These are phyloP conservation scores for Dryas octopetala DNA, from an alignment of 306 rosid genomes.

Conservation along the genomic window DNA sequence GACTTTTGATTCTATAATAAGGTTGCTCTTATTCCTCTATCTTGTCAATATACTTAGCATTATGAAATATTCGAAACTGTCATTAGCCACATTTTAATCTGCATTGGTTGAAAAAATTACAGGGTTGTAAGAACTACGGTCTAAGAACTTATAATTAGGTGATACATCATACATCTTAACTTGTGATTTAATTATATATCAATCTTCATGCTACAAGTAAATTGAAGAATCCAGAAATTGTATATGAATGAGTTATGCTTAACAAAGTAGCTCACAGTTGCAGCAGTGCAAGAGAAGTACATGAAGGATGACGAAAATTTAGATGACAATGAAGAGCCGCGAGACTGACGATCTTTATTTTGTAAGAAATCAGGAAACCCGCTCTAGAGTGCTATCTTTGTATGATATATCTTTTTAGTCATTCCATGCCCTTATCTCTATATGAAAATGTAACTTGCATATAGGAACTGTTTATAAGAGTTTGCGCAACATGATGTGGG, in stretches of 20 bases:
- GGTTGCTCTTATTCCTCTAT: background rate
- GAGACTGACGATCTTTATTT: background rate
- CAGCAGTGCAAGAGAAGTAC: constrained; percentile 96
- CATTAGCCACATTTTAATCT: background rate
- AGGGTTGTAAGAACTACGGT: background rate
- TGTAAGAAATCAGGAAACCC: constrained; percentile 8
- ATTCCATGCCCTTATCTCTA: background rate
- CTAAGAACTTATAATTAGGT: background rate
- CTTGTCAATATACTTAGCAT: background rate
- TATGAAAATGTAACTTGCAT: background rate
- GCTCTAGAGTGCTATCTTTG: background rate
- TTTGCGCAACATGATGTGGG: background rate
- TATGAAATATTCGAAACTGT: background rate
- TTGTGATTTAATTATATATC: background rate
- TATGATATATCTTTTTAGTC: background rate
- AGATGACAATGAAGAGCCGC: constrained; percentile 36
- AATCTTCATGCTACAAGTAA: background rate
- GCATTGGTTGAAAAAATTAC: background rate
- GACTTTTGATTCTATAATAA: constrained; percentile 4
- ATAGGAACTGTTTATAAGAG: background rate
- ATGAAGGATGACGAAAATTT: constrained; percentile 69
- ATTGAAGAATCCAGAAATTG: background rate
- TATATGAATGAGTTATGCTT: constrained; percentile 37
- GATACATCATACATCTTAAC: background rate
- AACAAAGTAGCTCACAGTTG: constrained; percentile 68